Percentiles rank a stretch among this genome's conserved stretches.
These are phyloP conservation scores for Rostrohypoxylon terebratum DNA, from an alignment of 495 filamentous ascomycete species.

Conservation along the genomic window DNA sequence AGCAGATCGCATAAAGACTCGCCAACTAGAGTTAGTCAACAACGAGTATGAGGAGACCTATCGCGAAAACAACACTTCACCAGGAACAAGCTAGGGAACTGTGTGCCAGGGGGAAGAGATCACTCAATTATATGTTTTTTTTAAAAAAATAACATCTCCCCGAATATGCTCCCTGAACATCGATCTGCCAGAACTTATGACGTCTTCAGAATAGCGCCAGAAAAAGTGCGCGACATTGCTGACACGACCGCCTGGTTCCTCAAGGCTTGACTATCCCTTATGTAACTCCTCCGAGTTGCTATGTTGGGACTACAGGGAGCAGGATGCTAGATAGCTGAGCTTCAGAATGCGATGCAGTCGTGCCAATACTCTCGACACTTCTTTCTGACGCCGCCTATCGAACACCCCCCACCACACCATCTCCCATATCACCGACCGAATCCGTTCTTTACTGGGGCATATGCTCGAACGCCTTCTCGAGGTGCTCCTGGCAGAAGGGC, in stretches of 20 bases:
- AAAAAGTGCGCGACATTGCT: no score
- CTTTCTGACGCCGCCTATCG: no score
- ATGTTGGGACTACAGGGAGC: no score
- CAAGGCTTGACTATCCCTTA: no score
- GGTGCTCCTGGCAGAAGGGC: conserved; percentile 73
- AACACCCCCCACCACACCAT: no score
- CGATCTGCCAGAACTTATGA: neutral
- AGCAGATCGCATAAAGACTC: neutral
- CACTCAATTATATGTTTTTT: neutral
- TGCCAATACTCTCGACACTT: no score
- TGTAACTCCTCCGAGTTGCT: no score
- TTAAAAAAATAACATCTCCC: neutral
- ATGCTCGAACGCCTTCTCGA: conserved; percentile 68
- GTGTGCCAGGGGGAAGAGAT: neutral
- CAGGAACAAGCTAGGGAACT: neutral
- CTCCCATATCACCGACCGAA: neutral
- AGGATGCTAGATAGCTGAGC: no score
- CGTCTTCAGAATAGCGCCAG: no score
- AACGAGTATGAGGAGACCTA: neutral
- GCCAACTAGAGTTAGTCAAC: no score
- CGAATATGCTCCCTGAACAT: neutral
- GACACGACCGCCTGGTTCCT: no score
- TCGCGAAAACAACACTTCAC: neutral
- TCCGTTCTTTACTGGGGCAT: conserved; percentile 66
- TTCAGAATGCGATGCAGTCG: no score